phyloP scores from a whole-genome alignment of 2,329 filamentous ascomycete species.

The Trichoderma guizhouense region DNA sequence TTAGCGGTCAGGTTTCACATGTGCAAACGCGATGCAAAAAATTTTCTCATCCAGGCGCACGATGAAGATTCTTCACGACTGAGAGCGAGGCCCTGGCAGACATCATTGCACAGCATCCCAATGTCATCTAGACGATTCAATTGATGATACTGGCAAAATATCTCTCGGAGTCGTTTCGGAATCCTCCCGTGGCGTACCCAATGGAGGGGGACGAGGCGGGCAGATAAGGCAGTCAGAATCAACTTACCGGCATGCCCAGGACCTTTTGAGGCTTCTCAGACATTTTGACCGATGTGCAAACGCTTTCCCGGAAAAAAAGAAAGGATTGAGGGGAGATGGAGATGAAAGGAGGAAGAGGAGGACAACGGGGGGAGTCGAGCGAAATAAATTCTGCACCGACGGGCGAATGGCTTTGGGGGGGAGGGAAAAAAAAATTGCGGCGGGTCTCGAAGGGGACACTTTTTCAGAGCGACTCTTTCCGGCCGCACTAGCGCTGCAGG shows the following conservation, averaged over 20 bases:
- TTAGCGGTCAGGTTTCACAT: conserved; percentile 17
- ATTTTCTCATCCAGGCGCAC: conserved; percentile 10
- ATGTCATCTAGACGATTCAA: conserved; percentile 18
- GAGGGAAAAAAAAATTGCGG: conserved; percentile 49
- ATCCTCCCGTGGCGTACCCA: conserved; percentile 15
- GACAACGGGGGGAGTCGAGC: conserved; percentile 40
- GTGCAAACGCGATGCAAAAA: background rate
- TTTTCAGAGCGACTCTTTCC: conserved; percentile 41
- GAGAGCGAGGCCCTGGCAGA: background rate
- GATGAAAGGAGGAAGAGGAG: conserved; percentile 44
- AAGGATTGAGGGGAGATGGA: conserved; percentile 62
- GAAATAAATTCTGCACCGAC: conserved; percentile 47
- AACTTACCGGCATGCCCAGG: conserved; percentile 66
- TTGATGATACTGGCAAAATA: conserved; percentile 21
- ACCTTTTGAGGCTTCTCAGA: conserved; percentile 55
- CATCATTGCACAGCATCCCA: background rate
- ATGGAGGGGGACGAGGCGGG: conserved; percentile 19
- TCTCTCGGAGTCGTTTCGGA: conserved; percentile 10
- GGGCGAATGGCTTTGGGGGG: conserved; percentile 41
- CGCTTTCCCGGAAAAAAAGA: conserved; percentile 43
- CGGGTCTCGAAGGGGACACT: conserved; percentile 43
- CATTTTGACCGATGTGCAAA: conserved; percentile 49
- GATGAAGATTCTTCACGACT: background rate
- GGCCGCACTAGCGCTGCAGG: conserved; percentile 32
- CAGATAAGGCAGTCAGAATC: conserved; percentile 28